These are phyloP conservation scores for Vararia minispora DNA, from an alignment of 768 basidiomycete species.

Conservation along the genomic window DNA sequence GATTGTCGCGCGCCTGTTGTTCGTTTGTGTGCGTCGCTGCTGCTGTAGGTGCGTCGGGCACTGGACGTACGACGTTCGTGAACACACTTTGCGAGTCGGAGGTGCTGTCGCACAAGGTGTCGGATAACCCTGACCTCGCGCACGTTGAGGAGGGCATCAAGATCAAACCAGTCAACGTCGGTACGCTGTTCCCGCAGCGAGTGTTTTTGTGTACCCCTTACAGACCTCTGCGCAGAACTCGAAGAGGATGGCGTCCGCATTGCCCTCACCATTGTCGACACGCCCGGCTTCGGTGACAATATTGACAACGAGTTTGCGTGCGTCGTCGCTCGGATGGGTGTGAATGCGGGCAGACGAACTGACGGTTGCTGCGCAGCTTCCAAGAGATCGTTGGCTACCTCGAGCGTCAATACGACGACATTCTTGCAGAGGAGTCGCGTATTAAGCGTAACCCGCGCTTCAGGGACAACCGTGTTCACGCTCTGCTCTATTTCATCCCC, in stretches of 20 bases:
- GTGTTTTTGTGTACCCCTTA: neutral
- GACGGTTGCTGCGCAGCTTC: constrained; percentile 58
- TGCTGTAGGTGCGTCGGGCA: constrained; percentile 82
- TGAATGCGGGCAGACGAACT: too few species aligned
- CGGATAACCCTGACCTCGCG: constrained; percentile 76
- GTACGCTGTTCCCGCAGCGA: constrained; percentile 33
- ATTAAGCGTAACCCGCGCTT: constrained; percentile 99
- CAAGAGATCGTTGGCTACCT: constrained; percentile 95
- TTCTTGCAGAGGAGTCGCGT: constrained; percentile 94
- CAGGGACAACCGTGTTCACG: constrained; percentile 96
- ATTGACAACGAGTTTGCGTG: constrained; percentile 99
- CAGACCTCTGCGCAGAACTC: constrained; percentile 48
- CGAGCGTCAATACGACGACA: constrained; percentile 98
- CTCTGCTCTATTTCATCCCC: constrained; percentile 94
- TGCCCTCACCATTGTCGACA: constrained; percentile 95
- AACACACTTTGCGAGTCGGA: constrained; percentile 98
- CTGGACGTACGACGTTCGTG: constrained; percentile 96
- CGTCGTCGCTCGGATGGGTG: too few species aligned
- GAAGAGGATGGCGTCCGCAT: constrained; percentile 99
- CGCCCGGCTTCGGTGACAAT: constrained; percentile 97
- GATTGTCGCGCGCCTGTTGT: too few species aligned
- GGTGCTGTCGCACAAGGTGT: constrained; percentile 79
- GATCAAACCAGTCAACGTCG: constrained; percentile 92
- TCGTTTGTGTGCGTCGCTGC: constrained; percentile 31
- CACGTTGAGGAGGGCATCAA: constrained; percentile 90